These are phyloP conservation scores for Coix lacrymajobi DNA, from an alignment of 176 grass and related monocot genomes.

Conservation along the genomic window DNA sequence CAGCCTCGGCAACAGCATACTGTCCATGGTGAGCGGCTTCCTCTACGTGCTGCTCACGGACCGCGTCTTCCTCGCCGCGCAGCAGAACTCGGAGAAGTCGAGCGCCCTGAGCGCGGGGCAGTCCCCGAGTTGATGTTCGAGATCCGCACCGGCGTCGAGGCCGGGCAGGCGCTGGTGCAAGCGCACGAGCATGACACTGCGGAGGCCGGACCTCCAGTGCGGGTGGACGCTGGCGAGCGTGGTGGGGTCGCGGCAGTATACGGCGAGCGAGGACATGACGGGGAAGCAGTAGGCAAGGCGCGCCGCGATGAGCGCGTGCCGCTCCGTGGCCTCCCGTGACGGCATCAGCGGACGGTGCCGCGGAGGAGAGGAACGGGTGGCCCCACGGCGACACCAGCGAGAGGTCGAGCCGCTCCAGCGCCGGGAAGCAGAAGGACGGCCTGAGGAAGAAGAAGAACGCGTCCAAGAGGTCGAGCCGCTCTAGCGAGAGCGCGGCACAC, in stretches of 20 bases:
- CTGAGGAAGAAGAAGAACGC: conserved; percentile 29
- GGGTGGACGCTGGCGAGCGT: conserved; percentile 45
- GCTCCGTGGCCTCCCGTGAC: conserved; percentile 5
- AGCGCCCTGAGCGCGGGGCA: conserved; percentile 44
- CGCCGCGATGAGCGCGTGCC: conserved; percentile 19
- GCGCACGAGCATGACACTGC: conserved; percentile 61
- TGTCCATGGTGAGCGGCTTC: conserved; percentile 38
- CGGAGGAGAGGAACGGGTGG: conserved; percentile 47
- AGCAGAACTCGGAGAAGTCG: conserved; percentile 89
- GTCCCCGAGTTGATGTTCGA: conserved; percentile 47
- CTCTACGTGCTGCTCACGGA: conserved; percentile 49
- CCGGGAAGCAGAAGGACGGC: conserved; percentile 61
- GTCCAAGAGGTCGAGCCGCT: too few relatives aligned
- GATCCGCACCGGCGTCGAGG: conserved; percentile 56
- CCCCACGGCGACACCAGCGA: conserved; percentile 90
- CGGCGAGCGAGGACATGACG: conserved; percentile 38
- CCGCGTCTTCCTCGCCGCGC: conserved; percentile 77
- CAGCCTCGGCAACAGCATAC: conserved; percentile 56
- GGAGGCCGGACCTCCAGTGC: conserved; percentile 42
- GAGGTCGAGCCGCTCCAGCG: conserved; percentile 68
- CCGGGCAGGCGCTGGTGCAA: conserved; percentile 74
- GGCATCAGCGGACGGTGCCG: neutral
- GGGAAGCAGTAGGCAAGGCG: conserved; percentile 58
- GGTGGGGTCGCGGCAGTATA: conserved; percentile 87
- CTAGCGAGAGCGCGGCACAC: conserved; percentile 44